Evolutionary conservation across 345 rosid genomes (phyloP).

Genomic region (Populus deltoides): DNA sequence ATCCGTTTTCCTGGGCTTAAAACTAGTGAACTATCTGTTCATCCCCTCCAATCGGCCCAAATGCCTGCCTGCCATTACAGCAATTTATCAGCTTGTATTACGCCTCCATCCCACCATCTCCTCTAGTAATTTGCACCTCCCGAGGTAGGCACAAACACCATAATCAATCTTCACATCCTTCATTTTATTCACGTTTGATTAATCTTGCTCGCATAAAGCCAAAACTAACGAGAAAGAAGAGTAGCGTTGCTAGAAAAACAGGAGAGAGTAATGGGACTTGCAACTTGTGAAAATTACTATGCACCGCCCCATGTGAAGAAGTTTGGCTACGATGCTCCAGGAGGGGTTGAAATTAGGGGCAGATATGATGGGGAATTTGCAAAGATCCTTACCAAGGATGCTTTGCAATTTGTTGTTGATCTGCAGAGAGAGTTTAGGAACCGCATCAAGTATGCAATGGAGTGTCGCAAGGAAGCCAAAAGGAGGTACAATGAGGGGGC

Average conservation of each 20-base stretch:
- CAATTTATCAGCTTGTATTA: too few species aligned
- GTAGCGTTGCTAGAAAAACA: neutral
- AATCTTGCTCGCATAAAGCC: neutral
- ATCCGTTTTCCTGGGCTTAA: too few species aligned
- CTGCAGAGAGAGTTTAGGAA: conserved; percentile 74
- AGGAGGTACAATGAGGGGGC: conserved; percentile 53
- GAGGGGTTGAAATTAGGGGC: conserved; percentile 78
- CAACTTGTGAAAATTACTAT: neutral
- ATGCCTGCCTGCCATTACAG: too few species aligned
- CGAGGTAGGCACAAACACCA: conserved; percentile 18
- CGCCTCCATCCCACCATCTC: neutral
- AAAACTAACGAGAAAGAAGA: neutral
- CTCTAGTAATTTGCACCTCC: neutral
- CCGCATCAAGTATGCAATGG: conserved; percentile 66
- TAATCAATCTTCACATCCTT: neutral
- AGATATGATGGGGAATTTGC: conserved; percentile 61
- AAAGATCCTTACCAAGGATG: conserved; percentile 64
- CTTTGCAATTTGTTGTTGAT: conserved; percentile 72
- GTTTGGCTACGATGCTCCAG: conserved; percentile 49
- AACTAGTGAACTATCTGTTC: too few species aligned
- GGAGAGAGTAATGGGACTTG: conserved; percentile 3
- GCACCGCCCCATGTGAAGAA: neutral
- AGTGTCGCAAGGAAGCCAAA: conserved; percentile 68
- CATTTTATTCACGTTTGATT: neutral
- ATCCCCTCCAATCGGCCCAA: too few species aligned